Evolutionary conservation across 2,329 filamentous ascomycete genomes (phyloP).

Genomic region (Arthrobotrys sphaeroides): DNA sequence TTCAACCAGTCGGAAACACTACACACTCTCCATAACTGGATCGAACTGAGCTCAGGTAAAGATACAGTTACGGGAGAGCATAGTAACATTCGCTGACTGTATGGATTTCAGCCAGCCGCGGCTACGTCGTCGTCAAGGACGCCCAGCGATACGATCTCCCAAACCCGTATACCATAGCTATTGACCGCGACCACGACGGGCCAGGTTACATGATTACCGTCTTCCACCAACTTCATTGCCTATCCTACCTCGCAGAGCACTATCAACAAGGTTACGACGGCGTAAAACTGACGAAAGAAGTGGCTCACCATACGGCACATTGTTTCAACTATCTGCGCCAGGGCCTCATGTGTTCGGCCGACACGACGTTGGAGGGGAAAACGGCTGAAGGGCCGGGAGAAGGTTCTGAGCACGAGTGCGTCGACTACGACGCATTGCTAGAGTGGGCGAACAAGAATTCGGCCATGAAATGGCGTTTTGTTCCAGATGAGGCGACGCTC

Average conservation of each 20-base stretch:
- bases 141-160: slow-evolving; percentile 58
- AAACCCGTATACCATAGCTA: slow-evolving; percentile 59
- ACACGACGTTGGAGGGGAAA: slow-evolving; percentile 61
- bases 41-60: slow-evolving; percentile 60
- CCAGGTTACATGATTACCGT: slow-evolving; percentile 62
- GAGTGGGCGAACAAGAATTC: slow-evolving; percentile 60
- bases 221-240: slow-evolving; percentile 63
- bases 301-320: slow-evolving; percentile 61
- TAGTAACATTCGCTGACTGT: background rate
- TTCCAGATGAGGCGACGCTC: slow-evolving; percentile 40
- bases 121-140: slow-evolving; percentile 60
- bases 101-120: slow-evolving; percentile 57
- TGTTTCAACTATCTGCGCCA: slow-evolving; percentile 63
- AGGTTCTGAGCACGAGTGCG: slow-evolving; percentile 61
- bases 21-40: slow-evolving; percentile 60
- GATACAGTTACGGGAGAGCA: background rate
- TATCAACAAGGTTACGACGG: slow-evolving; percentile 61
- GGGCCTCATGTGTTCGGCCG: slow-evolving; percentile 61
- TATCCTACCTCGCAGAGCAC: slow-evolving; percentile 60
- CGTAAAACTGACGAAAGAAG: slow-evolving; percentile 59
- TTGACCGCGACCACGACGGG: slow-evolving; percentile 59
- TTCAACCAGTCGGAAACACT: slow-evolving; percentile 59
- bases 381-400: slow-evolving; percentile 61
- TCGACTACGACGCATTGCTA: slow-evolving; percentile 60
- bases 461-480: slow-evolving; percentile 59